Percentiles rank a stretch among this genome's conserved stretches.
Evolutionary conservation across 257 asterid genomes (phyloP).

Genomic region (Striga asiatica): DNA sequence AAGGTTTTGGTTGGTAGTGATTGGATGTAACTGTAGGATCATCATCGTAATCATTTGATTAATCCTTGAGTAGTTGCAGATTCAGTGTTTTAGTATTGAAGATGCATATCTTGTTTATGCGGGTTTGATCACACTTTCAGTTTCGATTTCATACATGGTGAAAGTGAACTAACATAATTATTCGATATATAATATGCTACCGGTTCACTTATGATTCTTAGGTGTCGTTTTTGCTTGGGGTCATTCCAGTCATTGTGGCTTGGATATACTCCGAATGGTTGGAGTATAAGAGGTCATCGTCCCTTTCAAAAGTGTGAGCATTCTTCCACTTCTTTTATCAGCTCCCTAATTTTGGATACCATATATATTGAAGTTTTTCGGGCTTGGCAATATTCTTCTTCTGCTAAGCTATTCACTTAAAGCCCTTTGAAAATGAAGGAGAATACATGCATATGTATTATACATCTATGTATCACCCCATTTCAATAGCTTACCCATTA

Average conservation of each 20-base stretch:
- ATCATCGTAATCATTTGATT: background rate
- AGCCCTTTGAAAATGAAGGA: background rate
- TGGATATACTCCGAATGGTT: slow-evolving; percentile 79
- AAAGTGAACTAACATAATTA: background rate
- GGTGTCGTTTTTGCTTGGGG: slow-evolving; percentile 83
- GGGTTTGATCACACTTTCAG: background rate
- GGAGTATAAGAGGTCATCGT: slow-evolving; percentile 44
- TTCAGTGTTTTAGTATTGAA: background rate
- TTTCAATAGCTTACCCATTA: slow-evolving; percentile 10
- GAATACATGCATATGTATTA: background rate
- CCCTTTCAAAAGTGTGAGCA: slow-evolving; percentile 51
- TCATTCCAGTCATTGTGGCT: slow-evolving; percentile 50
- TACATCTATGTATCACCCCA: background rate
- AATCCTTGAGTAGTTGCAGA: background rate
- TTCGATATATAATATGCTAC: background rate
- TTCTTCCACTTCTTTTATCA: slow-evolving; percentile 1
- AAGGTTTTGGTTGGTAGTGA: background rate
- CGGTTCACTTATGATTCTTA: slow-evolving; percentile 22
- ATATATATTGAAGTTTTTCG: background rate
- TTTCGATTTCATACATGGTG: background rate
- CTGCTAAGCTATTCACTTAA: slow-evolving; percentile 3
- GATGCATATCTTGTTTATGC: background rate
- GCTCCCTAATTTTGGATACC: slow-evolving; percentile 12
- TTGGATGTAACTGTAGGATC: background rate
- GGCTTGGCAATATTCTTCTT: background rate